Conservation (phyloP, 2,329 filamentous ascomycete species). For the Sphaerulina vaccinii region DNA sequence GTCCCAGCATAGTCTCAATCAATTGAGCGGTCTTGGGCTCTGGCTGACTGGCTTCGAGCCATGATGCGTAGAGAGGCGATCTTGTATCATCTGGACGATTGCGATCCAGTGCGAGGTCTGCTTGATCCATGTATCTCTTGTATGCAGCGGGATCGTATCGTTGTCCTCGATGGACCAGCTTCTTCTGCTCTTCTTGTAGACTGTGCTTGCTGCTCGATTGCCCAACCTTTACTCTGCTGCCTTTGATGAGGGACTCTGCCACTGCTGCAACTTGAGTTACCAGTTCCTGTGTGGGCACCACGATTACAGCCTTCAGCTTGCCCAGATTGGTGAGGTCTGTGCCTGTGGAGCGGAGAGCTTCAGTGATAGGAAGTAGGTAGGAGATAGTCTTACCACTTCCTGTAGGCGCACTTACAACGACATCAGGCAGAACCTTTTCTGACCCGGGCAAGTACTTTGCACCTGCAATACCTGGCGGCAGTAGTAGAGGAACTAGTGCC, state of each 20-base stretch:
- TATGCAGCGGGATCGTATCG: constrained; percentile 66
- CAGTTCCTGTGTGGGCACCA: constrained; percentile 73
- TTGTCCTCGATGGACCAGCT: constrained; percentile 58
- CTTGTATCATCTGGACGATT: constrained; percentile 37
- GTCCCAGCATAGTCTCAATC: constrained; percentile 24
- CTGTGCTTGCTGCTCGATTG: constrained; percentile 79
- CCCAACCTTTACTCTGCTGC: constrained; percentile 73
- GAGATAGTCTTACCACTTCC: constrained; percentile 94
- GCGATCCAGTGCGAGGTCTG: constrained; percentile 33
- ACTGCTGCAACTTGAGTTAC: constrained; percentile 76
- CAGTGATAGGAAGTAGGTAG: constrained; percentile 82
- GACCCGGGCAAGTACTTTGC: constrained; percentile 29
- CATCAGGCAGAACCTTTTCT: constrained; percentile 55
- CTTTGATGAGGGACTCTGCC: constrained; percentile 72
- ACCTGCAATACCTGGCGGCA: constrained; percentile 53
- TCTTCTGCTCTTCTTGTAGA: constrained; percentile 63
- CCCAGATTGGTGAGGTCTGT: constrained; percentile 53
- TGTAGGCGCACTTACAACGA: constrained; percentile 88
- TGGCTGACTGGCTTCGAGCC: constrained; percentile 22
- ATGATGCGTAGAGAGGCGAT: constrained; percentile 36
- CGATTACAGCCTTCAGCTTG: constrained; percentile 72
- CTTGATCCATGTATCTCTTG: constrained; percentile 45
- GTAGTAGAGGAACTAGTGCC: constrained; percentile 73
- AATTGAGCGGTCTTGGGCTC: constrained; percentile 31
- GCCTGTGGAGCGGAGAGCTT: constrained; percentile 62